Evolutionary conservation across 441 rosid species (phyloP).

Genomic region (Euphorbia schlechtendalii): DNA sequence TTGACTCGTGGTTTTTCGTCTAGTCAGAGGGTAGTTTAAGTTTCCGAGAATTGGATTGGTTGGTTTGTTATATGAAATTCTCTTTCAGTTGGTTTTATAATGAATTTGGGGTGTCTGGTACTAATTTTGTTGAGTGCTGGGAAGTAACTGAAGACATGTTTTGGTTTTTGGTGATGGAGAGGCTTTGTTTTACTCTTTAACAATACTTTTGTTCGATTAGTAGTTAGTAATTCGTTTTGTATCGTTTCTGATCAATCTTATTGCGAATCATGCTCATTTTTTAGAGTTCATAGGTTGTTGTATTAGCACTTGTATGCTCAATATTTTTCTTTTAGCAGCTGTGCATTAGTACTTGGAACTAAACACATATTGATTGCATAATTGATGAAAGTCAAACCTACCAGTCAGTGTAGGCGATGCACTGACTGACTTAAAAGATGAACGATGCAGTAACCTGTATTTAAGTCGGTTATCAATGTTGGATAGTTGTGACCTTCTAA

Average conservation of each 20-base stretch:
- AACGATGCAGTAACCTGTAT: background rate
- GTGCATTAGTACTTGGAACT: background rate
- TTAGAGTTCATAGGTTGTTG: background rate
- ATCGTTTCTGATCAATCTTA: background rate
- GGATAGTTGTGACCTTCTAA: no score
- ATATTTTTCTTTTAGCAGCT: background rate
- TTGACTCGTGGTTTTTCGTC: no score
- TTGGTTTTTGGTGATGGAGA: background rate
- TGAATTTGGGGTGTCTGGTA: background rate
- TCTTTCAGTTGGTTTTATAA: background rate
- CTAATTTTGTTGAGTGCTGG: background rate
- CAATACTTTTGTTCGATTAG: background rate
- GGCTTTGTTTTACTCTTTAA: background rate
- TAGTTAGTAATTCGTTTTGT: background rate
- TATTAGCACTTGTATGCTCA: background rate
- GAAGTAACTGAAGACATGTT: background rate
- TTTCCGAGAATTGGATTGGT: background rate
- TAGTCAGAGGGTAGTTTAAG: no score
- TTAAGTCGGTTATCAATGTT: no score
- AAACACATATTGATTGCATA: background rate
- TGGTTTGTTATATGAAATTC: constrained; percentile 2
- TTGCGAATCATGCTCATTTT: background rate
- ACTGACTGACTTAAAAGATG: background rate
- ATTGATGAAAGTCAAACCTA: background rate
- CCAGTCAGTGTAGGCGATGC: background rate